These are phyloP conservation scores for Cladosporium halotolerans DNA, from an alignment of 2,329 filamentous ascomycete genomes.

Conservation along the genomic window DNA sequence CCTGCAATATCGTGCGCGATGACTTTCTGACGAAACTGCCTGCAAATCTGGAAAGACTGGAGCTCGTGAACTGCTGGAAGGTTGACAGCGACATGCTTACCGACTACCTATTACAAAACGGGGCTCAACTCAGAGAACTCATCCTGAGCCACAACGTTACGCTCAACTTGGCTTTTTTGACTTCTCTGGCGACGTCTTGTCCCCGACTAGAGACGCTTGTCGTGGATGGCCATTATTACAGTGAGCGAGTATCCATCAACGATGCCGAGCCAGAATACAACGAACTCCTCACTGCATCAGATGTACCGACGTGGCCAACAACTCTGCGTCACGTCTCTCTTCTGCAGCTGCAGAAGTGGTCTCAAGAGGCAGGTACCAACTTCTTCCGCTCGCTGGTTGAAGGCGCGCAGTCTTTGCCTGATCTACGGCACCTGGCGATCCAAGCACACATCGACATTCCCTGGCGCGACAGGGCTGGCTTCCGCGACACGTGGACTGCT, in stretches of 20 bases:
- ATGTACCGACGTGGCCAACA: slow-evolving; percentile 72
- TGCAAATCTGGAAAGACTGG: slow-evolving; percentile 57
- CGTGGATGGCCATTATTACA: slow-evolving; percentile 75
- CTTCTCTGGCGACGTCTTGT: slow-evolving; percentile 59
- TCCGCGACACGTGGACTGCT: slow-evolving; percentile 72
- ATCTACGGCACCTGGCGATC: slow-evolving; percentile 64
- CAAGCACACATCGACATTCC: slow-evolving; percentile 70
- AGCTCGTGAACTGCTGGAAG: slow-evolving; percentile 72
- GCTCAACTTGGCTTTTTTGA: slow-evolving; percentile 68
- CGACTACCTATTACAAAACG: slow-evolving; percentile 61
- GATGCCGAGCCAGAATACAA: slow-evolving; percentile 73
- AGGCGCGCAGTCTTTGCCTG: slow-evolving; percentile 57
- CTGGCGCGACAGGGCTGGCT: slow-evolving; percentile 75
- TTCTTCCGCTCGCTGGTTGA: slow-evolving; percentile 76
- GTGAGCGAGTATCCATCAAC: slow-evolving; percentile 58
- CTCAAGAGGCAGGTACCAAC: slow-evolving; percentile 60
- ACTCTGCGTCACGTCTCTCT: slow-evolving; percentile 67
- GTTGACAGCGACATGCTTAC: slow-evolving; percentile 61
- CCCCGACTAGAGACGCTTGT: slow-evolving; percentile 63
- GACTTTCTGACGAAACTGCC: slow-evolving; percentile 65
- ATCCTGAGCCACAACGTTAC: slow-evolving; percentile 72
- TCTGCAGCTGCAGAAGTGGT: slow-evolving; percentile 69
- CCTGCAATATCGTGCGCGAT: slow-evolving; percentile 65
- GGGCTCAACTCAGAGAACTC: slow-evolving; percentile 60
- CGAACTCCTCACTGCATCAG: slow-evolving; percentile 52